A percentile compares a stretch with the other conserved stretches of the same genome.
phyloP scores from a whole-genome alignment of 805 yeast genomes.

The Sugiyamaella americana region DNA sequence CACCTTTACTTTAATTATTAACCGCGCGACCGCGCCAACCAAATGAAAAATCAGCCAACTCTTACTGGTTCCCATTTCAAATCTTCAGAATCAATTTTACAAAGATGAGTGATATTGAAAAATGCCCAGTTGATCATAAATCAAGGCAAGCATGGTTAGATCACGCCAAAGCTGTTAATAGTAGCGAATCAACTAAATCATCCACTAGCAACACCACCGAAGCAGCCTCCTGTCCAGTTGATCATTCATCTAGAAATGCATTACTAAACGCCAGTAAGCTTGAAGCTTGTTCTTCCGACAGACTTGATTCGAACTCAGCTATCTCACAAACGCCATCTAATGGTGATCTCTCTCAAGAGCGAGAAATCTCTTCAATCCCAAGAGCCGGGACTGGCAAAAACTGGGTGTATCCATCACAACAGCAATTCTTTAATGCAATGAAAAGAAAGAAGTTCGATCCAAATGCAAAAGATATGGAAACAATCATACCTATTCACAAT shows the following conservation, averaged over 20 bases:
- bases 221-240: conserved; percentile 62
- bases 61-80: not conserved
- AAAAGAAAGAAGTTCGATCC: conserved; percentile 85
- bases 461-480: conserved; percentile 70
- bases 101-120: conserved; percentile 6
- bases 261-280: conserved; percentile 35
- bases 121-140: conserved; percentile 51
- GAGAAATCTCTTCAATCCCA: conserved; percentile 80
- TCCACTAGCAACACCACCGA: not conserved
- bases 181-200: not conserved
- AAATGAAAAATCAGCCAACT: too few species aligned
- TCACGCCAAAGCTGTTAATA: conserved; percentile 17
- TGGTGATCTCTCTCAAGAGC: conserved; percentile 52
- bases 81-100: not conserved
- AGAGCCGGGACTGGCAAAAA: conserved; percentile 58
- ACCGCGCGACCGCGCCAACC: too few species aligned
- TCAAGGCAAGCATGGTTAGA: conserved; percentile 26
- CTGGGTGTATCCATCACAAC: conserved; percentile 95
- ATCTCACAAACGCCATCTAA: not conserved
- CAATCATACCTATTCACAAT: conserved; percentile 91
- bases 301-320: conserved; percentile 10
- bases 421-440: conserved; percentile 94
- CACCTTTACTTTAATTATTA: too few species aligned
- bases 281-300: conserved; percentile 26
- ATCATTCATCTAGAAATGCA: conserved; percentile 36